These are phyloP conservation scores for Yarrowia deformans DNA, from an alignment of 805 yeast species.

Conservation along the genomic window DNA sequence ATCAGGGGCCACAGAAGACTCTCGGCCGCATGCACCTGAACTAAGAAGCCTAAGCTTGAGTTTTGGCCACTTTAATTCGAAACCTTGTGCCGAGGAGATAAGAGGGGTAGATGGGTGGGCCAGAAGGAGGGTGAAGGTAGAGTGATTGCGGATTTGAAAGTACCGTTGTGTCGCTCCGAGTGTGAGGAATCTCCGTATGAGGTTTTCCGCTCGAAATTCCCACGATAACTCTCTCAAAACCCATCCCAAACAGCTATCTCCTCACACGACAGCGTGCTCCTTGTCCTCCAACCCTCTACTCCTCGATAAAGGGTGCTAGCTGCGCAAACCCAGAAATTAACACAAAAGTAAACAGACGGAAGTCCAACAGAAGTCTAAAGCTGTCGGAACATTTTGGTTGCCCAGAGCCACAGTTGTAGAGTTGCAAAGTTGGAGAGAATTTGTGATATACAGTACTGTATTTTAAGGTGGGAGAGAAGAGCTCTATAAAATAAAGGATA, in stretches of 20 bases:
- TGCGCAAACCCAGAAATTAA: conserved; percentile 18
- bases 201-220: not conserved
- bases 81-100: conserved; percentile 30
- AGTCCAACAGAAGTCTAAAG: conserved; percentile 16
- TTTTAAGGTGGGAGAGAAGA: too few species aligned
- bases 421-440: not conserved
- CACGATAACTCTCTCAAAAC: not conserved
- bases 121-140: not conserved
- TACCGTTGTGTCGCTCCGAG: not conserved
- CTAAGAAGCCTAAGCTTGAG: conserved; percentile 4
- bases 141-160: not conserved
- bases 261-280: conserved; percentile 35
- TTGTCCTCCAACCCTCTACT: conserved; percentile 35
- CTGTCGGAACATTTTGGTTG: conserved; percentile 22
- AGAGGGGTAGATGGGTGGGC: conserved; percentile 28
- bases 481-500: too few species aligned
- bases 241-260: not conserved
- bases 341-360: conserved; percentile 21
- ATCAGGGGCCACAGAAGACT: conserved; percentile 38
- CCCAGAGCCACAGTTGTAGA: conserved; percentile 21
- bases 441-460: too few species aligned
- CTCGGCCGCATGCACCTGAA: conserved; percentile 39
- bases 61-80: conserved; percentile 30
- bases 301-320: conserved; percentile 37
- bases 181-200: not conserved